Percentiles rank a stretch among this genome's conserved stretches.
Conservation (phyloP, 2,329 filamentous ascomycete genomes). For the Penicillium griseofulvum region DNA sequence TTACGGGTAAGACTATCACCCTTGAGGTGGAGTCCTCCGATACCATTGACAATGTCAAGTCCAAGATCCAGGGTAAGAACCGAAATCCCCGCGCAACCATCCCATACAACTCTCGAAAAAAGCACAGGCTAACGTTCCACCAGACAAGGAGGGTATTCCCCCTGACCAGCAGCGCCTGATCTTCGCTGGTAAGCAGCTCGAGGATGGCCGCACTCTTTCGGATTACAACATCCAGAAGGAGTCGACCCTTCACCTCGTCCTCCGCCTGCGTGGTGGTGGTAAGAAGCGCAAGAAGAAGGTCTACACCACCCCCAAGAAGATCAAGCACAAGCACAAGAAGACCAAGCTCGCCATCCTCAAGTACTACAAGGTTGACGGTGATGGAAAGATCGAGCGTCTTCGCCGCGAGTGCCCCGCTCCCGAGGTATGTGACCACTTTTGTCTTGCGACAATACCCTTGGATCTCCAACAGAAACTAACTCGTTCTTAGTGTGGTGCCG, state of each 20-base stretch:
- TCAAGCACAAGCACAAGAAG: conserved; percentile 99
- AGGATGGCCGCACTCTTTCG: conserved; percentile 96
- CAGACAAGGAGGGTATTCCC: conserved; percentile 99
- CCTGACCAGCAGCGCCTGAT: conserved; percentile 99
- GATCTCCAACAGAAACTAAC: conserved; percentile 33
- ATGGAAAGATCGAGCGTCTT: conserved; percentile 99
- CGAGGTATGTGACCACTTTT: conserved; percentile 61
- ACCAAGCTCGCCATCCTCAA: conserved; percentile 99
- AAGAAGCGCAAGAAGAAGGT: conserved; percentile 99
- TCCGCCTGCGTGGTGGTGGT: conserved; percentile 95
- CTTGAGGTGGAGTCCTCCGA: conserved; percentile 99
- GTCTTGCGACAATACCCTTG: background rate
- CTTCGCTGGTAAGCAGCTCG: conserved; percentile 99
- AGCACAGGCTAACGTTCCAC: background rate
- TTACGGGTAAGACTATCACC: conserved; percentile 99
- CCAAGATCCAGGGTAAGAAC: conserved; percentile 71
- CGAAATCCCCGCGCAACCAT: background rate
- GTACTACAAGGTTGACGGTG: conserved; percentile 99
- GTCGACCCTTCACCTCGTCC: conserved; percentile 95
- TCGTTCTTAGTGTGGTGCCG: conserved; percentile 78
- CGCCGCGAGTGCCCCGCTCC: conserved; percentile 94
- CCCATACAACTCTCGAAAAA: background rate
- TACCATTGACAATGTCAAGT: conserved; percentile 99
- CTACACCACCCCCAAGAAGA: conserved; percentile 99
- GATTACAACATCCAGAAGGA: conserved; percentile 99